Conservation (phyloP, 139 green algal genomes). For the Trebouxia sp. region DNA sequence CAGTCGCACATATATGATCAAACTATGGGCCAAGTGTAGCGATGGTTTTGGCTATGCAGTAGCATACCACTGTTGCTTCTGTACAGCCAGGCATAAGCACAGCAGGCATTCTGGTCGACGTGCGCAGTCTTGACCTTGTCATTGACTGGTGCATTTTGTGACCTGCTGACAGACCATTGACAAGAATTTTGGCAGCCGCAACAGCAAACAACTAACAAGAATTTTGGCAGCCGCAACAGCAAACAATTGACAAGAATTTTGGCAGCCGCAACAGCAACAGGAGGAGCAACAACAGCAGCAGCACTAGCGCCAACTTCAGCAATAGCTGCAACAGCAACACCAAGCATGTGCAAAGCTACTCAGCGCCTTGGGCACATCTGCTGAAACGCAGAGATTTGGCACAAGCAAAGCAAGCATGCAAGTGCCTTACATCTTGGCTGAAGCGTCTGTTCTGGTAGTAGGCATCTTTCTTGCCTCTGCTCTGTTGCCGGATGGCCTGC, state of each 20-base stretch:
- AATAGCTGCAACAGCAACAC: background rate
- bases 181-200: background rate
- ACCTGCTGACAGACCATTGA: background rate
- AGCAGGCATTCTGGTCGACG: background rate
- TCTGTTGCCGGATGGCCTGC: constrained; percentile 12
- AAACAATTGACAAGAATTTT: background rate
- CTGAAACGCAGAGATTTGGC: background rate
- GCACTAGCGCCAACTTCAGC: too few relatives aligned
- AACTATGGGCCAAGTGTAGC: too few relatives aligned
- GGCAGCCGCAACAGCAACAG: background rate
- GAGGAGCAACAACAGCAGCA: background rate
- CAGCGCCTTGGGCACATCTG: background rate
- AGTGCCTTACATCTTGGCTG: constrained; percentile 33
- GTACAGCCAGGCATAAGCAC: constrained; percentile 29
- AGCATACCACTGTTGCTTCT: constrained; percentile 39
- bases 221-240: too few relatives aligned
- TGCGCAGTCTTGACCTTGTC: background rate
- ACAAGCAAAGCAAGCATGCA: background rate
- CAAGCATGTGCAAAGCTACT: background rate
- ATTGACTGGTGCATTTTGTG: background rate
- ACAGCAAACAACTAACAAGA: background rate
- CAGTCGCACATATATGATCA: background rate
- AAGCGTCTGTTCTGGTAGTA: constrained; percentile 49
- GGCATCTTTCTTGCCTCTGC: constrained; percentile 37
- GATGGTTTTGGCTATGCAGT: background rate